Percentiles rank a stretch among this genome's conserved stretches.
phyloP scores from a whole-genome alignment of 2,329 filamentous ascomycete species.

The Exophiala sideris region DNA sequence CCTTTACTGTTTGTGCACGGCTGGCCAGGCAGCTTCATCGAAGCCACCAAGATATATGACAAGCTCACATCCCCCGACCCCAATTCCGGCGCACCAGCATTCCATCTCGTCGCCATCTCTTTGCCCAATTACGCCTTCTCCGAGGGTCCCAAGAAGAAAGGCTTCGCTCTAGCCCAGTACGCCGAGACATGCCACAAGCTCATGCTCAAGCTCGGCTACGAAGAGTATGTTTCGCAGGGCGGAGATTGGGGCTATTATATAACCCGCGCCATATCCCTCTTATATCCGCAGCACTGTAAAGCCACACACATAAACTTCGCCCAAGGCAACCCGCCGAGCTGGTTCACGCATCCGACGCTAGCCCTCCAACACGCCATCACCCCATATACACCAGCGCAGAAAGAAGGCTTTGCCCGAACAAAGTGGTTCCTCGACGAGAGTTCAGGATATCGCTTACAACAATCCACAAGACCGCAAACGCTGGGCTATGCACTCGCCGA shows the following conservation, averaged over 20 bases:
- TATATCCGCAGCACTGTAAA: conserved; percentile 15
- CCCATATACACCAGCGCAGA: conserved; percentile 54
- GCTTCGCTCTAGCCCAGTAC: conserved; percentile 60
- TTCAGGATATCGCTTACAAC: conserved; percentile 56
- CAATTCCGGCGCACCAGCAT: conserved; percentile 42
- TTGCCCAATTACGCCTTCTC: conserved; percentile 58
- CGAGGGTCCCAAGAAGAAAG: conserved; percentile 48
- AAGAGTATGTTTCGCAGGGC: conserved; percentile 59
- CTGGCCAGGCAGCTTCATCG: conserved; percentile 28
- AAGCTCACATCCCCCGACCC: conserved; percentile 37
- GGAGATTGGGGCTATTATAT: conserved; percentile 69
- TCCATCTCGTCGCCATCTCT: conserved; percentile 53
- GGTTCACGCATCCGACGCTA: conserved; percentile 53
- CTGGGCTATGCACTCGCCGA: conserved; percentile 67
- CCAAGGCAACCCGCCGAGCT: conserved; percentile 46
- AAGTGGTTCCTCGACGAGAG: conserved; percentile 55
- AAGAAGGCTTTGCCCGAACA: conserved; percentile 50
- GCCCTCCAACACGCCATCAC: conserved; percentile 55
- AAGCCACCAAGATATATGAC: conserved; percentile 31
- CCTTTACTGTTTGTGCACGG: conserved; percentile 28
- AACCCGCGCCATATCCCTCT: conserved; percentile 57
- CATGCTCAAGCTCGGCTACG: conserved; percentile 66
- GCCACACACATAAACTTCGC: conserved; percentile 53
- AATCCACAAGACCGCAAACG: conserved; percentile 69
- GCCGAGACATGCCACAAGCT: conserved; percentile 64